Evolutionary conservation across 345 rosid species (phyloP).

Genomic region (Turritis glabra): DNA sequence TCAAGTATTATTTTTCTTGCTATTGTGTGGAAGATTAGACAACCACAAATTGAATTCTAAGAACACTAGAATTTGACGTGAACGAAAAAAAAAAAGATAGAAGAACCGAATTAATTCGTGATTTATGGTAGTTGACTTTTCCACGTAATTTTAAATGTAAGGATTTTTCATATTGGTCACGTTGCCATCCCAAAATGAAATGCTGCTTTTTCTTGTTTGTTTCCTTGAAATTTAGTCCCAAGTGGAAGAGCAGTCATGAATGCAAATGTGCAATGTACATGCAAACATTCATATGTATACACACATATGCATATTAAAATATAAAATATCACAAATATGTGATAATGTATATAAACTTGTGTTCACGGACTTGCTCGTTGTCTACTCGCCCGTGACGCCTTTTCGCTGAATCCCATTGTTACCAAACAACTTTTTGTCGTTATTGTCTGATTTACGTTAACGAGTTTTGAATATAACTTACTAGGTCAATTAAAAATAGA

Average conservation of each 20-base stretch:
- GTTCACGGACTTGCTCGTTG: conserved; percentile 35
- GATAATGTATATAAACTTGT: not conserved
- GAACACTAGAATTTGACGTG: not conserved
- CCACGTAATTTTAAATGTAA: not conserved
- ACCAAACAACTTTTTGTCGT: conserved; percentile 14
- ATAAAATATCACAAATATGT: too few species aligned
- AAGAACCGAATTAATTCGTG: too few species aligned
- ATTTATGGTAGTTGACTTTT: not conserved
- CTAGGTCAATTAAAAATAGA: not conserved
- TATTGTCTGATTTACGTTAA: not conserved
- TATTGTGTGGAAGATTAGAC: too few species aligned
- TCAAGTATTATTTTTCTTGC: too few species aligned
- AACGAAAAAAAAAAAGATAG: too few species aligned
- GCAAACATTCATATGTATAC: not conserved
- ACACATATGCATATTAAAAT: not conserved
- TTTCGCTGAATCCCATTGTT: conserved; percentile 6
- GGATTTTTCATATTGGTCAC: not conserved
- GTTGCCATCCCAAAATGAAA: conserved; percentile 9
- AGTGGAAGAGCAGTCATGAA: conserved; percentile 23
- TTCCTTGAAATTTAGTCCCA: conserved; percentile 15
- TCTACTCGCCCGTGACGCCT: conserved; percentile 30
- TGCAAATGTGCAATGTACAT: conserved; percentile 18
- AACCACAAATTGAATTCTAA: not conserved
- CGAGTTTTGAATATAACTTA: not conserved
- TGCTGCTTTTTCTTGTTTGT: conserved; percentile 14